Percentiles rank a stretch among this genome's conserved stretches.
Conservation (phyloP, 2,329 filamentous ascomycete genomes). For the Coniochaeta ligniaria region DNA sequence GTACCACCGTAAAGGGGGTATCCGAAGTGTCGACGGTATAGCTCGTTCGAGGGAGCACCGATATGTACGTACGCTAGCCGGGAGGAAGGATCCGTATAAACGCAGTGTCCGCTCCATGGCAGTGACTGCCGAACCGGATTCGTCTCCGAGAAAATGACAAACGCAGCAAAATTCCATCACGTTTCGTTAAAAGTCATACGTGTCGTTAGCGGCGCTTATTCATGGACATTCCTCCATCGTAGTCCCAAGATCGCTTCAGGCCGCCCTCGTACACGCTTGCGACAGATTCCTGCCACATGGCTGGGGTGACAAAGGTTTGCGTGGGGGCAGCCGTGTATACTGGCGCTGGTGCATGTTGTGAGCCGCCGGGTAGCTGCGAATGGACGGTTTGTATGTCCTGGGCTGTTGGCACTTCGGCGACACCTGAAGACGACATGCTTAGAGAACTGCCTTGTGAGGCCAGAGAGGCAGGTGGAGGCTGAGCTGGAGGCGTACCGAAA, state of each 20-base stretch:
- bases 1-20: neutral
- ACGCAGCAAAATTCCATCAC: neutral
- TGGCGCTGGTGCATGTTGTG: slow-evolving; percentile 40
- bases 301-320: slow-evolving; percentile 57
- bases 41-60: neutral
- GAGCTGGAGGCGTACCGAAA: slow-evolving; percentile 65
- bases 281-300: slow-evolving; percentile 69
- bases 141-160: neutral
- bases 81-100: neutral
- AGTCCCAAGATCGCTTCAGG: slow-evolving; percentile 56
- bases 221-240: slow-evolving; percentile 28
- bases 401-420: slow-evolving; percentile 44
- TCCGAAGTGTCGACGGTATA: neutral
- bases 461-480: slow-evolving; percentile 32
- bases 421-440: slow-evolving; percentile 46
- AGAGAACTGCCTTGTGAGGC: slow-evolving; percentile 41
- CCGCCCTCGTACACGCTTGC: slow-evolving; percentile 62
- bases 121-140: neutral
- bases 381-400: slow-evolving; percentile 45
- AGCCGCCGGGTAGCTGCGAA: slow-evolving; percentile 30
- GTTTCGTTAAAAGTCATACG: neutral
- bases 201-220: slow-evolving; percentile 12
- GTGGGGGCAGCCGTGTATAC: slow-evolving; percentile 47
- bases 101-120: neutral
- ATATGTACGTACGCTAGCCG: neutral